Evolutionary conservation across 23 red algal genomes (phyloP).

Genomic region (Gracilaria gracilis): DNA sequence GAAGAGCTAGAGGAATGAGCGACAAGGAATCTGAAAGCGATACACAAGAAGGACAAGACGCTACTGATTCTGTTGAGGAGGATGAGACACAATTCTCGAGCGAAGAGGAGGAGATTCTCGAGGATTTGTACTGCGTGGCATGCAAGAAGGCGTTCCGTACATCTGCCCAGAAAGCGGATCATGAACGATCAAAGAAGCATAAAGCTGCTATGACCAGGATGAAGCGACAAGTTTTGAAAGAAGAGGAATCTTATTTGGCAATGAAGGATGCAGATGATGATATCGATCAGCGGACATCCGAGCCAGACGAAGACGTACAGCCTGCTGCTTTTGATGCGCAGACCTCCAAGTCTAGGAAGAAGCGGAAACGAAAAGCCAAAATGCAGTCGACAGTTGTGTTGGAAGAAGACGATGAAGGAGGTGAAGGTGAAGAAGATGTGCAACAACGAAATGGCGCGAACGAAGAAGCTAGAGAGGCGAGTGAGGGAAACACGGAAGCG

Average conservation of each 20-base stretch:
- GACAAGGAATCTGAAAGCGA: slow-evolving; percentile 55
- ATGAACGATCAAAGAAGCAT: slow-evolving; percentile 92
- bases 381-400: background rate
- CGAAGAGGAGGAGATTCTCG: slow-evolving; percentile 12
- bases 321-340: background rate
- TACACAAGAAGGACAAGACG: slow-evolving; percentile 2
- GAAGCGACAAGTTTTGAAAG: slow-evolving; percentile 48
- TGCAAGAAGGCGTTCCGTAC: slow-evolving; percentile 87
- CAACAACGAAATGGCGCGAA: background rate
- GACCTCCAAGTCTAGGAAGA: slow-evolving; percentile 45
- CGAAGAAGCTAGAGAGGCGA: background rate
- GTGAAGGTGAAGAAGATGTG: too few species aligned
- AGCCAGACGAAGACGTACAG: slow-evolving; percentile 6
- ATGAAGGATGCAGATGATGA: background rate
- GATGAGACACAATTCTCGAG: slow-evolving; percentile 7
- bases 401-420: background rate
- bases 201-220: slow-evolving; percentile 50
- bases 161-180: slow-evolving; percentile 78
- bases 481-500: background rate
- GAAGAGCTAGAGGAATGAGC: background rate
- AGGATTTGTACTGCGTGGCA: slow-evolving; percentile 72
- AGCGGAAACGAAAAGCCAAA: slow-evolving; percentile 27
- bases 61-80: slow-evolving; percentile 14
- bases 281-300: slow-evolving; percentile 11
- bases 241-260: slow-evolving; percentile 44